Base-by-base conservation (phyloP, 192 early-diverging fungal genomes). In the Phycomyces nitens region DNA sequence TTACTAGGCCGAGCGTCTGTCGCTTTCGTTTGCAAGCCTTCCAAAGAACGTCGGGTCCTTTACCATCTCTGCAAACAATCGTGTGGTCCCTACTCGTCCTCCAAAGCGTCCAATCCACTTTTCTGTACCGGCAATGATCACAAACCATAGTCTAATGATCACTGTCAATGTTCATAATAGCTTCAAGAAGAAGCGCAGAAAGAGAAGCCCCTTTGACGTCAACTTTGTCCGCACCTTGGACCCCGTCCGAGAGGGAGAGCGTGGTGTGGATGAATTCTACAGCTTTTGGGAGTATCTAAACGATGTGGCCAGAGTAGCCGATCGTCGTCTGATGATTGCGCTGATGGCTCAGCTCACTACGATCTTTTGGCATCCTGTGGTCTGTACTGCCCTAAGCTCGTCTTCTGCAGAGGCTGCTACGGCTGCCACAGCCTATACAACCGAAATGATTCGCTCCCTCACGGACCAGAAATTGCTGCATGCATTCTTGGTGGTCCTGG, bases 261-360 rank as follows among this genome's bases (percentile, higher is more conserved):
- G 52, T 5, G 50, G 65, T 16, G 68, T 67, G n/a, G 73, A 75
- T 49, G 64, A 70, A 16, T 75, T 69, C 56, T 75, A 70, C 54
- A 70, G 69, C 38, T 69, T 75, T 27, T 75, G 73, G 73, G 73
- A 75, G 22, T 66, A 69, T 53, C 52, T 69, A 3, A 75, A 75
- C 22, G 69, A 66, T 60, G 68, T 75, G 38, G 73, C 73, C 9
- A 58, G 73, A 23, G 64, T 75, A 2, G 73, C 63, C 3, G 67
- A 75, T 40, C 70, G 69, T 18, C 64, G 73, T 43, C 43, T 75
- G 16, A 75, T 68, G 54, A 69, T 68, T 16, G 64, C 69, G 2
- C 55, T 75, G 0, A 70, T 65, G 54, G 68, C 73, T 0, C 73
- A 75, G 27, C 58, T 75, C 3, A 75, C 73, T 1, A 75, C 73